phyloP scores from a whole-genome alignment of 495 filamentous ascomycete species.

The Letharia columbiana region DNA sequence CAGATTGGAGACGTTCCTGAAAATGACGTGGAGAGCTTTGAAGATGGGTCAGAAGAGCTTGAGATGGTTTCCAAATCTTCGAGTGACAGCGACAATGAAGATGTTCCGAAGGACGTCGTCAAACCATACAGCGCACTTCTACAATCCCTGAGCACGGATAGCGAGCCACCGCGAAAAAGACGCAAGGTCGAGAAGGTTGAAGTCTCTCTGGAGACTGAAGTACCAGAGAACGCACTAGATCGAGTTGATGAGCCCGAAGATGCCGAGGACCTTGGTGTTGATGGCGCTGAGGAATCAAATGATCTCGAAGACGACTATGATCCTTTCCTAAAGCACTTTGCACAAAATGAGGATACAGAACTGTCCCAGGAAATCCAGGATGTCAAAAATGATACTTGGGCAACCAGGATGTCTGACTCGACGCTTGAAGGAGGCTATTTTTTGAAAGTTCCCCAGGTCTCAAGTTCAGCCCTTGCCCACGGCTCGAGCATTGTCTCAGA shows the following conservation, averaged over 20 bases:
- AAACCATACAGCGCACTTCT: constrained; percentile 59
- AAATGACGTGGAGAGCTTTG: background rate
- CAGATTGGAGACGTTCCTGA: constrained; percentile 1
- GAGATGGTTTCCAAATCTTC: constrained; percentile 20
- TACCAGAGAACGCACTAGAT: constrained; percentile 36
- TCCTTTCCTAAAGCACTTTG: constrained; percentile 76
- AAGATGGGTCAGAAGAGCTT: constrained; percentile 15
- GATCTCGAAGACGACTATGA: constrained; percentile 49
- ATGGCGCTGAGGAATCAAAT: constrained; percentile 40
- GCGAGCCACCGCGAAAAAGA: constrained; percentile 54
- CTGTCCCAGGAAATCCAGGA: constrained; percentile 47
- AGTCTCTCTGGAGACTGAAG: constrained; percentile 15
- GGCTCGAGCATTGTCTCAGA: background rate
- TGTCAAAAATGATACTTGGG: constrained; percentile 51
- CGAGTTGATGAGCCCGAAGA: constrained; percentile 30
- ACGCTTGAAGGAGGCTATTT: constrained; percentile 1
- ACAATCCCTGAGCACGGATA: constrained; percentile 45
- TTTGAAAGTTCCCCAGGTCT: background rate
- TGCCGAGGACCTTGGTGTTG: constrained; percentile 25
- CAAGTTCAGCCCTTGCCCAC: background rate
- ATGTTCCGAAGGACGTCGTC: constrained; percentile 31
- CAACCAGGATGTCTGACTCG: constrained; percentile 9
- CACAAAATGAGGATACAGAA: constrained; percentile 43
- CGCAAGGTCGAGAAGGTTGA: constrained; percentile 50
- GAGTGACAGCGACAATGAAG: constrained; percentile 34